Evolutionary conservation across 257 asterid genomes (phyloP).

Genomic region (Solanum pennellii): DNA sequence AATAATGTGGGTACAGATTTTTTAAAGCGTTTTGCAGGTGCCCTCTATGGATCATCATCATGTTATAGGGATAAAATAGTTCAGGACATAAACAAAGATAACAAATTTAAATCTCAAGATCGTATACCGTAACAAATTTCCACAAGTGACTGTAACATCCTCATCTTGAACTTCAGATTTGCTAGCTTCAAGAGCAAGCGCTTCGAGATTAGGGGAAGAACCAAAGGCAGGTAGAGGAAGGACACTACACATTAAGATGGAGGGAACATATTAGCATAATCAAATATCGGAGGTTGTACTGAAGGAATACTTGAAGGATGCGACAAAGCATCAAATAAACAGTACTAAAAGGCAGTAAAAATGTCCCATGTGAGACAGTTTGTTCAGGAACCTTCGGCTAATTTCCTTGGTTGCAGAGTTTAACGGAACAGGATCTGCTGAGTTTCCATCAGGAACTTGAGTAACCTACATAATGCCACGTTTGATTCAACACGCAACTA

Average conservation of each 20-base stretch:
- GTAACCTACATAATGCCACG: constrained; percentile 41
- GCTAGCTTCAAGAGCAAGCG: constrained; percentile 74
- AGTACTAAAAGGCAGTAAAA: background rate
- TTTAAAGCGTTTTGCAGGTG: background rate
- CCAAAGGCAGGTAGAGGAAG: constrained; percentile 99
- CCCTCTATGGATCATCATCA: background rate
- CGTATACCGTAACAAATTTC: constrained; percentile 49
- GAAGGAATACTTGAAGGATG: background rate
- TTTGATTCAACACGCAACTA: background rate
- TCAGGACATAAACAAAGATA: background rate
- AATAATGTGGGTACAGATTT: background rate
- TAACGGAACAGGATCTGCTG: constrained; percentile 45
- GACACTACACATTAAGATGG: constrained; percentile 30
- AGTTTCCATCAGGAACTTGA: constrained; percentile 45
- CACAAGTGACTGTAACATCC: constrained; percentile 27
- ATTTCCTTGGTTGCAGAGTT: constrained; percentile 37
- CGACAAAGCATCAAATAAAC: background rate
- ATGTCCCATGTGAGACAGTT: background rate
- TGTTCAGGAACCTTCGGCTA: constrained; percentile 16
- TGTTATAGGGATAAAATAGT: background rate
- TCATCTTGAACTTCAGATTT: constrained; percentile 54
- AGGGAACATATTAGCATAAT: constrained; percentile 4
- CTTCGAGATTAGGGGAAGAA: constrained; percentile 97
- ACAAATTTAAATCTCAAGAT: constrained; percentile 6
- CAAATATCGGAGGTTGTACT: background rate